Evolutionary conservation across 192 early-diverging fungal species (phyloP).

Genomic region (Coemansia nantahalensis): DNA sequence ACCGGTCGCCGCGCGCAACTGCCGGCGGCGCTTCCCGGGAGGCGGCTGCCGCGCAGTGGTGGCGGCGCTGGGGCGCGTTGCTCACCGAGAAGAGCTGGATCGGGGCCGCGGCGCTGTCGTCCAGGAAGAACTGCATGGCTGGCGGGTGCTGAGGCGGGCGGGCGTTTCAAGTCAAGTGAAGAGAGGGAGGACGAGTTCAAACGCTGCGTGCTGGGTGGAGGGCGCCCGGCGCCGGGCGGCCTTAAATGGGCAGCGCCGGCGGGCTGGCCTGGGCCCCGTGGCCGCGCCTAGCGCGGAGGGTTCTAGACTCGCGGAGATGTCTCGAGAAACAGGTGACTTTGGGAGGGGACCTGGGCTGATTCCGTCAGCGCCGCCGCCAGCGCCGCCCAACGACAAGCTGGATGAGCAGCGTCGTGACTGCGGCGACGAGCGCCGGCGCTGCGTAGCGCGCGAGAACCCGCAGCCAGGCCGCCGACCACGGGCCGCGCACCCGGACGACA

Average conservation of each 20-base stretch:
- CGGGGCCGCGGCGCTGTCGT: conserved; percentile 25
- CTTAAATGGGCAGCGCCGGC: no score
- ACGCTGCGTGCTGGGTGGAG: no score
- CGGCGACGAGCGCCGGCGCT: conserved; percentile 39
- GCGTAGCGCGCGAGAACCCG: conserved; percentile 30
- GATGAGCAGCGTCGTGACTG: conserved; percentile 31
- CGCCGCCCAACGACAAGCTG: conserved; percentile 9
- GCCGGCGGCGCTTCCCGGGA: not conserved
- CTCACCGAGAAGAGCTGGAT: conserved; percentile 33
- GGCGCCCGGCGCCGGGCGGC: no score
- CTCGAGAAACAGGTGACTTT: not conserved
- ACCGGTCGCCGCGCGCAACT: conserved; percentile 3
- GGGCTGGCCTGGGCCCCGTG: no score
- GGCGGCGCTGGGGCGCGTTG: conserved; percentile 26
- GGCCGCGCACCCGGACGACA: no score
- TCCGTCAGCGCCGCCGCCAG: not conserved
- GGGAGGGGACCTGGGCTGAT: not conserved
- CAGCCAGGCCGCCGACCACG: conserved; percentile 20
- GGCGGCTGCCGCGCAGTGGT: not conserved
- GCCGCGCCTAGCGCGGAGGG: no score
- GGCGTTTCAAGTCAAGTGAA: no score
- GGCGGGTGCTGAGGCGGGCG: no score
- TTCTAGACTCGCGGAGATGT: no score
- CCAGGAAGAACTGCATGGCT: conserved; percentile 46
- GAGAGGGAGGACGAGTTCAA: no score